phyloP scores from a whole-genome alignment of 345 rosid genomes.

The Syzygium oleosum region DNA sequence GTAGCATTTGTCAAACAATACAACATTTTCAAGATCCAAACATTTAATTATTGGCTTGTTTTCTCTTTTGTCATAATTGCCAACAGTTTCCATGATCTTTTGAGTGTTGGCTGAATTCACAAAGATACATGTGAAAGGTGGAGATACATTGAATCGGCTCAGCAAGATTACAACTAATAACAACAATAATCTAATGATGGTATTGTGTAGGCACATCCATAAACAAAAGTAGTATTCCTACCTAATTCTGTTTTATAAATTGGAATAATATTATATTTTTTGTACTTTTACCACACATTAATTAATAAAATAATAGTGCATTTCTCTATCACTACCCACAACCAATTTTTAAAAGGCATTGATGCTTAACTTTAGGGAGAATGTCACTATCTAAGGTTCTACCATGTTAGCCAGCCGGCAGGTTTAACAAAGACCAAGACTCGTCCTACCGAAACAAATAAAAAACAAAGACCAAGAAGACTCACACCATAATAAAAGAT shows the following conservation, averaged over 20 bases:
- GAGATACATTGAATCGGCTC: background rate
- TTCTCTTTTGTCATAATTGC: no score
- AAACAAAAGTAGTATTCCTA: background rate
- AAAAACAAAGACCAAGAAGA: no score
- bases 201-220: background rate
- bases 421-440: background rate
- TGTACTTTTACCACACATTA: background rate
- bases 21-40: no score
- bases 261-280: no score
- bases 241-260: background rate
- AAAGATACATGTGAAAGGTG: no score
- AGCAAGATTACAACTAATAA: no score
- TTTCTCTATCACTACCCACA: background rate
- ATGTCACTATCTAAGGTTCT: background rate
- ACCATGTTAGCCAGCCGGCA: background rate
- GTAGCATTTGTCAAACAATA: no score
- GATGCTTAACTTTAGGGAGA: background rate
- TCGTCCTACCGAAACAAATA: no score
- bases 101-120: background rate
- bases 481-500: background rate
- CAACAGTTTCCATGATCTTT: background rate
- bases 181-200: background rate
- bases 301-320: background rate
- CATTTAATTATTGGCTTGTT: no score
- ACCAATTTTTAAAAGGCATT: background rate